Base-by-base conservation (phyloP, 768 basidiomycete species). In the Suillus discolor region DNA sequence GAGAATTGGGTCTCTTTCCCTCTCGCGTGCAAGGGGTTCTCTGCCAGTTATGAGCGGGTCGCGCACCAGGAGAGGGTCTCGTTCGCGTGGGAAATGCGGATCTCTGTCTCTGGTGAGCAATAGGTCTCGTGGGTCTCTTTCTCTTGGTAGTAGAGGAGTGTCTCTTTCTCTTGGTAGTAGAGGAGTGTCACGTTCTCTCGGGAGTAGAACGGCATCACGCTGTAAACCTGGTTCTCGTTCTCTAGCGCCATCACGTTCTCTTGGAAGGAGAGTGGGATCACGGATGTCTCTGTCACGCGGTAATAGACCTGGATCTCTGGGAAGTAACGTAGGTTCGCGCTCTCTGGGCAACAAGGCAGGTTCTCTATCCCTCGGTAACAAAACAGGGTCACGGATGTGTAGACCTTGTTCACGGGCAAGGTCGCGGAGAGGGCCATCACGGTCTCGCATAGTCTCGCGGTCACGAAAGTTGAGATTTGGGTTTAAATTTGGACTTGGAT, bases 391-490 rank as follows among this genome's bases (percentile, higher is more conserved):
- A 57, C 53, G 61, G 4, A 20, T 13, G 13, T 62, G 61, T 12
- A 25, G 47, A 23, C 13, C 28, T 34, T 28, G 62, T n/a, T 63
- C 62, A 9, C 62, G 51, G 41, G 13, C 23, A 18, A 25, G 36
- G 47, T 63, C 62, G 23, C 62, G 62, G 13, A 31, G 55, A 18
- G 31, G 31, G 7, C 9, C 45, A 15, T 62, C 62, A n/a, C 62
- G 62, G 25, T 63, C 62, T 15, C 62, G 36, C 62, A 63, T 36
- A 25, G 51, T 20, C 36, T 63, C 62, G 20, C 62, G 55, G 36
- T 63, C 54, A 13, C 51, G 62, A 59, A 59, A 59, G 38, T 59
- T 41, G 57, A 59, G 57, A 28, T 59, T 59, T 39, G 57, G 57
- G 25, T 59, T 59, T 59, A 59, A 39, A 41, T 59, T 59, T 41